A percentile compares a stretch with the other conserved stretches of the same genome.
Evolutionary conservation across 805 yeast species (phyloP).

Genomic region (Nakazawaea laoshanensis): DNA sequence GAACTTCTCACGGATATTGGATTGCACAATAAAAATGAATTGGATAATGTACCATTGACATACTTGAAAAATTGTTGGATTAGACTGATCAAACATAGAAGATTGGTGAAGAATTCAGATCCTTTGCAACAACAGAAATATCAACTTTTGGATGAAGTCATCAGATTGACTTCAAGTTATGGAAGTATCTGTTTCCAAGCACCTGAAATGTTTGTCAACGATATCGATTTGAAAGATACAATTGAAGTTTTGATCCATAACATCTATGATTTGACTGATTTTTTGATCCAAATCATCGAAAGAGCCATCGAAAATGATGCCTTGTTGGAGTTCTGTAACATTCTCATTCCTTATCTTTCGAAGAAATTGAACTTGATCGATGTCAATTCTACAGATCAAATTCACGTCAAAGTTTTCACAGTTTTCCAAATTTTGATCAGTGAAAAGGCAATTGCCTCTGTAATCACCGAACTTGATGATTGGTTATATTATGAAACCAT

Average conservation of each 20-base stretch:
- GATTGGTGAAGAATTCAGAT: conserved; percentile 34
- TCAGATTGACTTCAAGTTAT: conserved; percentile 46
- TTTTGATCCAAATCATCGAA: conserved; percentile 46
- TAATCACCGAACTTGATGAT: conserved; percentile 47
- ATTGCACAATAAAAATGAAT: conserved; percentile 17
- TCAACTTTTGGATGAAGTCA: conserved; percentile 36
- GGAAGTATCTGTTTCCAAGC: conserved; percentile 63
- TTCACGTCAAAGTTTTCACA: conserved; percentile 45
- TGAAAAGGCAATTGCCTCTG: conserved; percentile 53
- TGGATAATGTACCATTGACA: conserved; percentile 26
- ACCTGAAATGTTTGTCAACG: conserved; percentile 49
- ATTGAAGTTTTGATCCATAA: conserved; percentile 19
- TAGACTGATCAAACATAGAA: conserved; percentile 29
- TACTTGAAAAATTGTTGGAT: conserved; percentile 40
- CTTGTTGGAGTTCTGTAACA: conserved; percentile 48
- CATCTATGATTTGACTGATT: conserved; percentile 26
- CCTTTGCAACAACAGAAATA: conserved; percentile 27
- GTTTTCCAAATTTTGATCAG: conserved; percentile 49
- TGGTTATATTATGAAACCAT: conserved; percentile 37
- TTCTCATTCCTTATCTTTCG: conserved; percentile 39
- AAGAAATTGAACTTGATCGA: conserved; percentile 28
- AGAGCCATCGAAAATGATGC: conserved; percentile 63
- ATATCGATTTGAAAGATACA: conserved; percentile 22
- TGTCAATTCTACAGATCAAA: conserved; percentile 33
- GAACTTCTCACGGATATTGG: conserved; percentile 52